Base-by-base conservation (phyloP, 306 rosid species). In the Crotalaria pallida region DNA sequence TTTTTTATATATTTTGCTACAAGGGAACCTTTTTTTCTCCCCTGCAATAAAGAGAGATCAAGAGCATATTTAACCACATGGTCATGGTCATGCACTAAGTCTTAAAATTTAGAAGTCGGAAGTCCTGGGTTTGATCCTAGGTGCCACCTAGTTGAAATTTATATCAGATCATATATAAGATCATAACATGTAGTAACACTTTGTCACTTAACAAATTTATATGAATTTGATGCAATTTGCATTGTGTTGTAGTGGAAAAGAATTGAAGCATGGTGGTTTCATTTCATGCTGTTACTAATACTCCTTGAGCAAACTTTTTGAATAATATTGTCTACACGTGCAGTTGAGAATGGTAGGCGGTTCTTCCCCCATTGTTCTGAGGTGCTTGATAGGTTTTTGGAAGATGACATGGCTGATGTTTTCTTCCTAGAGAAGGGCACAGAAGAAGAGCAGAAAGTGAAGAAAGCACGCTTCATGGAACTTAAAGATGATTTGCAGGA, bases 361-460 rank as follows among this genome's bases (percentile, higher is more conserved):
- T 95, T 58, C 85, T 95, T 95, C 76, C 97, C 99, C 18, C 85
- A 84, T 80, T 95, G 99, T 80, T 95, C 99, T 11, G 96, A 89
- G 63, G 92, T 89, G 80, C 86, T 95, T 17, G 97, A 95, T 57
- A 87, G 77, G 67, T 87, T 87, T 76, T 80, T 95, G 10, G 92
- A 88, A 0, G 89, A 89, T 0, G 92, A 89, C 22, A 84, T 87
- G 87, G 87, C 86, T 0, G 97, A 95, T 63, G 65, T 66, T 40
- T 86, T 85, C 65, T 81, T 81, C 81, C 87, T 95, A 2, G 93
- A 91, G 6, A 86, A 84, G 64, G 99, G 96, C 27, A 55, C 83
- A 3, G 79, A 72, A 9, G 92, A 87, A 44, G 99, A 94, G 86
- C 96, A 83, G 78, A 64, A 10, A 76, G 77, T 18, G 17, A 95